phyloP scores from a whole-genome alignment of 2,329 filamentous ascomycete species.

The Ophiostoma perfectum region DNA sequence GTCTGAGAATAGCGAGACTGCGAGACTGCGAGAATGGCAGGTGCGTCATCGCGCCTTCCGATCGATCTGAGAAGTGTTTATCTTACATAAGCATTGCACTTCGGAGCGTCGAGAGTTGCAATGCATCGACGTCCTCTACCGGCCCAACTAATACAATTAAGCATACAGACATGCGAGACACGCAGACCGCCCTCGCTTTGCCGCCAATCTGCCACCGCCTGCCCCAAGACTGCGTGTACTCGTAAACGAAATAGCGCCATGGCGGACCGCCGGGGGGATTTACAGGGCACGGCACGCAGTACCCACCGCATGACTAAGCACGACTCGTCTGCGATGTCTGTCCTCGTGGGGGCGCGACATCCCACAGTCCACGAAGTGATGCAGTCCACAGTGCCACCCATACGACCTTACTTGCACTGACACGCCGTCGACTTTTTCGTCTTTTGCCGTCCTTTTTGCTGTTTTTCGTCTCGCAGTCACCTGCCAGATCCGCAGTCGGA shows the following conservation, averaged over 20 bases:
- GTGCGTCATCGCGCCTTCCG: slow-evolving; percentile 15
- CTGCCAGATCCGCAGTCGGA: background rate
- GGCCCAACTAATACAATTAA: too few species aligned
- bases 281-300: slow-evolving; percentile 9
- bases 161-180: background rate
- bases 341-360: background rate
- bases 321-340: background rate
- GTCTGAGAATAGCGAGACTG: background rate
- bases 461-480: background rate
- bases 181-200: background rate
- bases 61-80: background rate
- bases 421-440: background rate
- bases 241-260: background rate
- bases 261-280: background rate
- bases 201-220: background rate
- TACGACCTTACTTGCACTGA: too few species aligned
- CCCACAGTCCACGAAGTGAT: background rate
- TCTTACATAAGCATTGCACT: background rate
- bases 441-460: background rate
- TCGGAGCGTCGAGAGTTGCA: too few species aligned
- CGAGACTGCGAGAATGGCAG: slow-evolving; percentile 13
- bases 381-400: background rate
- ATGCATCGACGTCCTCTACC: too few species aligned
- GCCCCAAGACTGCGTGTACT: background rate
- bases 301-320: background rate